Evolutionary conservation across 192 early-diverging fungal genomes (phyloP).

Genomic region (Podila verticillata): DNA sequence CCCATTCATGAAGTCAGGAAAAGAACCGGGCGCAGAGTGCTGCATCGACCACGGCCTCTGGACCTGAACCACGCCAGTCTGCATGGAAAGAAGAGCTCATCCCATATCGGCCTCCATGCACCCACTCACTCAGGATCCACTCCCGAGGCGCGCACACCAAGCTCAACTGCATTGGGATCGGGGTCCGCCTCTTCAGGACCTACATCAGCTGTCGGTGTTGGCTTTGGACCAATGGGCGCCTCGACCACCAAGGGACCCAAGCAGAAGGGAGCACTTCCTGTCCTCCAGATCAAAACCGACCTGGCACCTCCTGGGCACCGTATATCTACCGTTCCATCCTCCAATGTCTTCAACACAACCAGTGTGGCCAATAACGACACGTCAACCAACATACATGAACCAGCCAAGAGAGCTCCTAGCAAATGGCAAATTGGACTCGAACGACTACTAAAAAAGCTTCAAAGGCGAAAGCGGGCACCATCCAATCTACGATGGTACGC

Average conservation of each 20-base stretch:
- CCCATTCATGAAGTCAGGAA: conserved; percentile 41
- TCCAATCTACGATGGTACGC: conserved; percentile 45
- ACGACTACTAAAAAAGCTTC: conserved; percentile 43
- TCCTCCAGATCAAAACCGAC: conserved; percentile 42
- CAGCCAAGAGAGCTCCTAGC: conserved; percentile 16
- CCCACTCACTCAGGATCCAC: background rate
- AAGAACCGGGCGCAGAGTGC: conserved; percentile 24
- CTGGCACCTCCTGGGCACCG: background rate
- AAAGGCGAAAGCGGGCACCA: conserved; percentile 38
- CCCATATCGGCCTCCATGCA: background rate
- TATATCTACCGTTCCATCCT: background rate
- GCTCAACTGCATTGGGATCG: conserved; percentile 6
- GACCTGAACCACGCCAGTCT: conserved; percentile 26
- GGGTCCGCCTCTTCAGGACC: background rate
- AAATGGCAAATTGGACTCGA: conserved; percentile 38
- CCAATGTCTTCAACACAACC: background rate
- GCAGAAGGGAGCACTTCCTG: conserved; percentile 18
- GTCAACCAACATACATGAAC: conserved; percentile 4
- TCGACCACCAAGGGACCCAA: conserved; percentile 3
- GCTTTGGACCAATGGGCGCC: background rate
- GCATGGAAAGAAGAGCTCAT: conserved; percentile 4
- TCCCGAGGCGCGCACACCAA: conserved; percentile 1
- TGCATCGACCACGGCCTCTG: conserved; percentile 29
- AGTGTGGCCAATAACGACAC: background rate
- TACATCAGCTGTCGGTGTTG: conserved; percentile 1